phyloP scores from a whole-genome alignment of 2,329 filamentous ascomycete genomes.

The Xylariales sp. region DNA sequence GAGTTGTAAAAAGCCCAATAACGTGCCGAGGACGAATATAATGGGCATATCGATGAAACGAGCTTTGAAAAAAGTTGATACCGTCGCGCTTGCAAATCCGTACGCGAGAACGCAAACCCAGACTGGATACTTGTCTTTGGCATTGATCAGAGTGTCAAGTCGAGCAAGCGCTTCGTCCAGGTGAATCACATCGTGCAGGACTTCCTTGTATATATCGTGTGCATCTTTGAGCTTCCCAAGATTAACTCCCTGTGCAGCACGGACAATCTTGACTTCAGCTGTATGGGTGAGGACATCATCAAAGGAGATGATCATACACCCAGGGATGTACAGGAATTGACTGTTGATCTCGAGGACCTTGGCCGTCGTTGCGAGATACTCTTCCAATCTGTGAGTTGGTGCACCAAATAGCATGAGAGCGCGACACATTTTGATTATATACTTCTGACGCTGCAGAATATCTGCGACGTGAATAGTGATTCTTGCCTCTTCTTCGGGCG shows the following conservation, averaged over 20 bases:
- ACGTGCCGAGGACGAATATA: conserved; percentile 70
- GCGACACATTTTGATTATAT: conserved; percentile 78
- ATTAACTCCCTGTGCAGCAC: conserved; percentile 53
- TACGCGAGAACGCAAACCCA: conserved; percentile 63
- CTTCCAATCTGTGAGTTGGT: conserved; percentile 84
- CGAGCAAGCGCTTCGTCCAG: conserved; percentile 53
- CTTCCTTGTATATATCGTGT: conserved; percentile 60
- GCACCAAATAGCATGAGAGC: conserved; percentile 88
- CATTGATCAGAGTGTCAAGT: conserved; percentile 44
- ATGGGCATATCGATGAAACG: conserved; percentile 74
- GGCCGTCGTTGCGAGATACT: conserved; percentile 87
- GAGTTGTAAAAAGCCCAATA: conserved; percentile 73
- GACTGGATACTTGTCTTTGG: conserved; percentile 40
- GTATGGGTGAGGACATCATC: conserved; percentile 65
- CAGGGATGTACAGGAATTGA: conserved; percentile 85
- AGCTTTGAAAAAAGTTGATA: conserved; percentile 76
- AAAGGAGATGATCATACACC: conserved; percentile 93
- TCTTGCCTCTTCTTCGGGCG: conserved; percentile 39
- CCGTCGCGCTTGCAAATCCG: conserved; percentile 69
- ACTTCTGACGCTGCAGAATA: conserved; percentile 75
- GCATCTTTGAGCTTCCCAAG: conserved; percentile 58
- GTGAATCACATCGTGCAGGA: conserved; percentile 55
- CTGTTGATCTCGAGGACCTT: conserved; percentile 85
- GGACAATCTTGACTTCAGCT: conserved; percentile 62
- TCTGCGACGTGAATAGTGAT: conserved; percentile 53